Evolutionary conservation across 2,329 filamentous ascomycete species (phyloP), one percentile per base, ranked within the genome.

Genomic region (Neofusicoccum kwambonambiense): DNA sequence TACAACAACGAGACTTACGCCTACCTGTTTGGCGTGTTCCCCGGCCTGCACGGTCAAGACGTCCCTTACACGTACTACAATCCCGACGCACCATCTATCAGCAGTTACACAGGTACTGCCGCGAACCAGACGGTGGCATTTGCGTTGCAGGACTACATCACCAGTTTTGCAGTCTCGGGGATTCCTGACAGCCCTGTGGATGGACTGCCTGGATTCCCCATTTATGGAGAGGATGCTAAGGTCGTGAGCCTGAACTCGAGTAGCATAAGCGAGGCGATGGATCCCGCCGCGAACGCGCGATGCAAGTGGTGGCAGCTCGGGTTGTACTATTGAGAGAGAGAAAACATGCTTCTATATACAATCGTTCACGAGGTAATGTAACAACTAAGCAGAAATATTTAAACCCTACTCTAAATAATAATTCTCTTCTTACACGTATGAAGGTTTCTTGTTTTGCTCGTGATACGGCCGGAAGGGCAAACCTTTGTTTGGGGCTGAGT

Each of bases 251-350:
- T 86, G 42, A 79, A 79, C 42, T 72, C 77, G 9, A 75, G 74
- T 0, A 75, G 75, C 9, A 81, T 84, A 39, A 74, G 71, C 31
- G 72, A 78, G 65, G 71, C 75, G 42, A 75, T 67, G 65, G 84
- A 87, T 72, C 74, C 75, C 11, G 79, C 80, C 64, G 78, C 78
- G 9, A 84, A 82, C 68, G 69, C 70, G 47, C 76, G 84, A 68
- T 86, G 84, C 72, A 73, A 74, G 62, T 86, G 78, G 76, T 86
- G 84, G 84, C 82, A 86, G 74, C 79, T 81, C 71, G 80, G 74
- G 35, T 68, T 82, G 64, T 82, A 78, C 66, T 72, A 70, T 60
- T 62, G 27, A 49, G 6, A 3, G 17, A 6, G 3, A 31, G 19
- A 19, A 15, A 15, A 5, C 37, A 39, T 11, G 11, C 4, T 31